phyloP scores from a whole-genome alignment of 805 yeast species.

The Yarrowia deformans region DNA sequence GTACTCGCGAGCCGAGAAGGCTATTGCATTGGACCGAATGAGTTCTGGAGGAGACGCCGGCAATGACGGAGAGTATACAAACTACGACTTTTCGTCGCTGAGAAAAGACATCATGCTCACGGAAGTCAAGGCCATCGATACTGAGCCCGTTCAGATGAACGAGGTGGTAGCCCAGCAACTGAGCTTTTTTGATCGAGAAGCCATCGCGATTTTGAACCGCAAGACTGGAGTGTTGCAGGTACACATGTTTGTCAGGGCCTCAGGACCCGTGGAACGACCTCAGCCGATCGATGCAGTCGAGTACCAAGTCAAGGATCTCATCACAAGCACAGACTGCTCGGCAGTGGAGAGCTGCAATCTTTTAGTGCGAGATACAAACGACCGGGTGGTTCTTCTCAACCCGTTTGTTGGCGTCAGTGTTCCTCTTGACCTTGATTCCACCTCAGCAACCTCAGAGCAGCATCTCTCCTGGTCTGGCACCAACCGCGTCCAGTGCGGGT shows the following conservation, averaged over 20 bases:
- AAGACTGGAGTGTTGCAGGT: constrained; percentile 56
- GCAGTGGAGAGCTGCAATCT: constrained; percentile 46
- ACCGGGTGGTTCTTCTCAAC: constrained; percentile 50
- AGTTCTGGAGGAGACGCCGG: constrained; percentile 48
- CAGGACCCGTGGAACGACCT: constrained; percentile 50
- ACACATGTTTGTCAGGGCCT: constrained; percentile 56
- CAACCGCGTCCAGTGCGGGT: constrained; percentile 2
- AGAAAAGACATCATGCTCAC: constrained; percentile 77
- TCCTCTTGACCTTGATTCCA: not conserved
- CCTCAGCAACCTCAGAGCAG: not conserved
- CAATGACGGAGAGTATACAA: constrained; percentile 17
- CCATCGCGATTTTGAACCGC: constrained; percentile 62
- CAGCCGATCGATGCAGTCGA: constrained; percentile 50
- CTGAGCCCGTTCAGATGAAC: constrained; percentile 47
- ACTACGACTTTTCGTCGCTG: constrained; percentile 45
- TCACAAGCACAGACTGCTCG: constrained; percentile 49
- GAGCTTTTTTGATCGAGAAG: constrained; percentile 64
- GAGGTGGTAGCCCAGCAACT: constrained; percentile 50
- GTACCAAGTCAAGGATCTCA: constrained; percentile 50
- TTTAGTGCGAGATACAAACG: constrained; percentile 40
- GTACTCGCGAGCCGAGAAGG: constrained; percentile 42
- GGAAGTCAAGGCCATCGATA: constrained; percentile 54
- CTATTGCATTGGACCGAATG: constrained; percentile 42
- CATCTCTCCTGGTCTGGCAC: constrained; percentile 20
- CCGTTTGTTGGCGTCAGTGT: constrained; percentile 37